Evolutionary conservation across 2,329 filamentous ascomycete genomes (phyloP).

Genomic region (Helotiales sp.): DNA sequence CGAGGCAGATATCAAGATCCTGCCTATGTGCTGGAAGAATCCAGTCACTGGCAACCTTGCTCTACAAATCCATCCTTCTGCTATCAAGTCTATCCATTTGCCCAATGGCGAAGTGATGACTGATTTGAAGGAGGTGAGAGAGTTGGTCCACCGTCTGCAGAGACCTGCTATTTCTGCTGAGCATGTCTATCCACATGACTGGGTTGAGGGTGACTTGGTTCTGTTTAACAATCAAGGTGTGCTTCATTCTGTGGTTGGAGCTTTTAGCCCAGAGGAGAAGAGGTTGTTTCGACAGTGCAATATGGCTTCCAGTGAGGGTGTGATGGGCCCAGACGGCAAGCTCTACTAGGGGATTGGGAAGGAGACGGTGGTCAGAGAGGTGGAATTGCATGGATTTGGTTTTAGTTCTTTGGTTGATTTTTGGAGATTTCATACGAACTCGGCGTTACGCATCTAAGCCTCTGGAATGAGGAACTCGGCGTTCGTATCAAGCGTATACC

Average conservation of each 20-base stretch:
- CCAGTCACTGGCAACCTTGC: conserved; percentile 68
- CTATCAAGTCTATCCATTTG: conserved; percentile 67
- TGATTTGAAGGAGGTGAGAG: conserved; percentile 64
- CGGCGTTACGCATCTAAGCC: conserved; percentile 38
- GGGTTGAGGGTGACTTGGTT: conserved; percentile 74
- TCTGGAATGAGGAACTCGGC: conserved; percentile 35
- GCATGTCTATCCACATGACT: conserved; percentile 72
- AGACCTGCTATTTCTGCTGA: conserved; percentile 69
- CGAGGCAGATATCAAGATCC: conserved; percentile 64
- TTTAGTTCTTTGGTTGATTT: conserved; percentile 5
- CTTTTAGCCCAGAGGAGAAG: conserved; percentile 72
- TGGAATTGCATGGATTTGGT: conserved; percentile 7
- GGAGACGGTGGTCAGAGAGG: background rate
- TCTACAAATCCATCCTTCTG: conserved; percentile 73
- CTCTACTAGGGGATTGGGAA: conserved; percentile 26
- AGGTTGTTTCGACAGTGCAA: conserved; percentile 78
- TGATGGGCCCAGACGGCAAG: conserved; percentile 35
- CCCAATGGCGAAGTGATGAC: conserved; percentile 68
- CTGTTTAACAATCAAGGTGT: conserved; percentile 78
- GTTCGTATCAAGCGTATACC: conserved; percentile 37
- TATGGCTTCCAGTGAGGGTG: conserved; percentile 60
- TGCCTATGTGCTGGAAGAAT: conserved; percentile 79
- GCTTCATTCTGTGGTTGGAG: conserved; percentile 73
- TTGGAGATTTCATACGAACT: conserved; percentile 33
- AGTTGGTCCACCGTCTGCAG: conserved; percentile 71